Evolutionary conservation across 2,329 filamentous ascomycete species (phyloP).

Genomic region (Dactylellina sp.): DNA sequence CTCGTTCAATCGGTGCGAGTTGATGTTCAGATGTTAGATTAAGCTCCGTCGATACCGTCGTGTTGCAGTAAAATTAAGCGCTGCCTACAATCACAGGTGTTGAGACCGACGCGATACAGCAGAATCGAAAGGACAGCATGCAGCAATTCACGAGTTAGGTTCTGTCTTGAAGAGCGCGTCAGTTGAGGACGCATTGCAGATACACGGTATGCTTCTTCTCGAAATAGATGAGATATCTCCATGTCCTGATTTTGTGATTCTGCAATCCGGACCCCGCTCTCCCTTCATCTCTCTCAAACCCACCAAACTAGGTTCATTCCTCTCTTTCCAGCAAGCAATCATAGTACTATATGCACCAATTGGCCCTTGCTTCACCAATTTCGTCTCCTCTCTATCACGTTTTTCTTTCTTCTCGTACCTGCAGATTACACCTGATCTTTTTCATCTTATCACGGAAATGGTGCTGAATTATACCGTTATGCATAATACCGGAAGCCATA

Average conservation of each 20-base stretch:
- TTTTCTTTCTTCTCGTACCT: conserved; percentile 15
- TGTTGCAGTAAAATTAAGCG: conserved; percentile 22
- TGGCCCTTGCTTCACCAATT: conserved; percentile 39
- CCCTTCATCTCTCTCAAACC: neutral
- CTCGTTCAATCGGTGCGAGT: conserved; percentile 24
- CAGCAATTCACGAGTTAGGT: too few species aligned
- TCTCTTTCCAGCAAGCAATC: neutral
- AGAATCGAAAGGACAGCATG: too few species aligned
- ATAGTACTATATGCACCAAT: conserved; percentile 5
- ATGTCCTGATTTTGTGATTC: conserved; percentile 6
- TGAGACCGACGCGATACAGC: too few species aligned
- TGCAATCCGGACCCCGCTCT: conserved; percentile 9
- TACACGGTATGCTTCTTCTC: too few species aligned
- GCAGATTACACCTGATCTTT: conserved; percentile 10
- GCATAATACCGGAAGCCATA: conserved; percentile 39
- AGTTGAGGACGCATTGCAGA: too few species aligned
- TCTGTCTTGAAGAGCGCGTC: too few species aligned
- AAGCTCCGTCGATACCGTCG: conserved; percentile 30
- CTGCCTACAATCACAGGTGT: neutral
- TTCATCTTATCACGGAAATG: conserved; percentile 17
- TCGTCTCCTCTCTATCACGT: conserved; percentile 23
- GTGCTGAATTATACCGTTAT: conserved; percentile 39
- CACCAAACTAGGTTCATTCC: conserved; percentile 9
- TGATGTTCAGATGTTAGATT: conserved; percentile 35
- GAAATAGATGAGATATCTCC: neutral